These are phyloP conservation scores for Rosa rugosa DNA, from an alignment of 306 rosid genomes.

Conservation along the genomic window DNA sequence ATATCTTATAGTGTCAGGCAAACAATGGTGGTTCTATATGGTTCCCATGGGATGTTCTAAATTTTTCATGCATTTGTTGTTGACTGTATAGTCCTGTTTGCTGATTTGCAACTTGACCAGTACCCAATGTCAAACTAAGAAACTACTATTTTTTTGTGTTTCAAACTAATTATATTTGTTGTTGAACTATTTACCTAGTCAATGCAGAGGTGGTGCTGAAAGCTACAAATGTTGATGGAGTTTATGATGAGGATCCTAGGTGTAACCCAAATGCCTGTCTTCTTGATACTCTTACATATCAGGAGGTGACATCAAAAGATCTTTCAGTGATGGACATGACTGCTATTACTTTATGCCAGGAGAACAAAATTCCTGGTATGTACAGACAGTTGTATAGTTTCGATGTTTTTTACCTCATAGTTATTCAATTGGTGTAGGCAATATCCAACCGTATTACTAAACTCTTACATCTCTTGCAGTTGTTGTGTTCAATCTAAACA, in stretches of 20 bases:
- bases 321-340: conserved; percentile 98
- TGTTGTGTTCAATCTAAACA: conserved; percentile 84
- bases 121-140: not conserved
- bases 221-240: conserved; percentile 97
- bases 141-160: not conserved
- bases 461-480: conserved; percentile 50
- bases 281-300: conserved; percentile 71
- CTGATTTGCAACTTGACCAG: not conserved
- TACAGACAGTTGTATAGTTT: conserved; percentile 7
- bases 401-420: not conserved
- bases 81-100: not conserved
- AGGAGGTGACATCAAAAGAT: conserved; percentile 80
- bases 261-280: conserved; percentile 74
- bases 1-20: not conserved
- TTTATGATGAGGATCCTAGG: conserved; percentile 75
- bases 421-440: not conserved
- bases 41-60: not conserved
- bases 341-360: conserved; percentile 93
- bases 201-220: conserved; percentile 96
- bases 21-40: not conserved
- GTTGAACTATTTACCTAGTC: conserved; percentile 47
- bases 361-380: conserved; percentile 91
- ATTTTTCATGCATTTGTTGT: not conserved
- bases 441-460: not conserved
- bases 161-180: conserved; percentile 12